These are phyloP conservation scores for Kluyveromyces siamensis DNA, from an alignment of 805 yeast species.

Conservation along the genomic window DNA sequence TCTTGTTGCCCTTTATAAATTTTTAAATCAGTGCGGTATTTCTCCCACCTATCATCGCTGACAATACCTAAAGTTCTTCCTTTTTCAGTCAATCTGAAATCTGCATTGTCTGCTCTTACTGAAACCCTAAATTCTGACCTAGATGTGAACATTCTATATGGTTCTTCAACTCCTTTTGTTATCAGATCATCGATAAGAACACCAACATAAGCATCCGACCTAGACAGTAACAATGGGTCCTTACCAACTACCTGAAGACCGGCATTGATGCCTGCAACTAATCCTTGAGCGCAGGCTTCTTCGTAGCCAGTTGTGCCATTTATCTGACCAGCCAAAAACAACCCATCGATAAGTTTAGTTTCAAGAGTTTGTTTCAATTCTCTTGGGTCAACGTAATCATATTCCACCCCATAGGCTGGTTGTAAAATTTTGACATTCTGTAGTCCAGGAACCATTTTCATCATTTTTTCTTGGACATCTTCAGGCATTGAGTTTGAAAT, in stretches of 20 bases:
- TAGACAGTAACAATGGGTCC: slow-evolving; percentile 43
- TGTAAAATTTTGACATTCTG: slow-evolving; percentile 82
- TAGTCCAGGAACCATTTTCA: slow-evolving; percentile 76
- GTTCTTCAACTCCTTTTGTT: slow-evolving; percentile 93
- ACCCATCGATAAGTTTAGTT: slow-evolving; percentile 67
- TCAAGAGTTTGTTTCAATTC: slow-evolving; percentile 72
- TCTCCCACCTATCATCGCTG: slow-evolving; percentile 44
- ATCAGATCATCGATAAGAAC: slow-evolving; percentile 89
- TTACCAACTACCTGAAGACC: slow-evolving; percentile 43
- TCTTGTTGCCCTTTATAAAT: slow-evolving; percentile 37
- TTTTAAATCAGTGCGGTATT: slow-evolving; percentile 36
- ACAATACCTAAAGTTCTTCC: slow-evolving; percentile 67
- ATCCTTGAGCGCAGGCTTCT: slow-evolving; percentile 97
- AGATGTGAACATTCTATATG: slow-evolving; percentile 96
- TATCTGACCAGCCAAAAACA: slow-evolving; percentile 91
- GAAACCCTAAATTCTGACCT: slow-evolving; percentile 88
- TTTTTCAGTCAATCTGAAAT: slow-evolving; percentile 61
- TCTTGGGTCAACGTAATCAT: slow-evolving; percentile 92
- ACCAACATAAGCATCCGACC: slow-evolving; percentile 87
- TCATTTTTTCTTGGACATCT: slow-evolving; percentile 71
- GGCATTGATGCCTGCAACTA: slow-evolving; percentile 92
- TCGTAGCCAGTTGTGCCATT: slow-evolving; percentile 99
- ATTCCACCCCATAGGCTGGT: slow-evolving; percentile 99
- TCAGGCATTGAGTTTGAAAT: slow-evolving; percentile 94
- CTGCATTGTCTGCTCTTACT: slow-evolving; percentile 92